Conservation (phyloP, 2,329 filamentous ascomycete genomes). For the Arthrocladium fulminans region DNA sequence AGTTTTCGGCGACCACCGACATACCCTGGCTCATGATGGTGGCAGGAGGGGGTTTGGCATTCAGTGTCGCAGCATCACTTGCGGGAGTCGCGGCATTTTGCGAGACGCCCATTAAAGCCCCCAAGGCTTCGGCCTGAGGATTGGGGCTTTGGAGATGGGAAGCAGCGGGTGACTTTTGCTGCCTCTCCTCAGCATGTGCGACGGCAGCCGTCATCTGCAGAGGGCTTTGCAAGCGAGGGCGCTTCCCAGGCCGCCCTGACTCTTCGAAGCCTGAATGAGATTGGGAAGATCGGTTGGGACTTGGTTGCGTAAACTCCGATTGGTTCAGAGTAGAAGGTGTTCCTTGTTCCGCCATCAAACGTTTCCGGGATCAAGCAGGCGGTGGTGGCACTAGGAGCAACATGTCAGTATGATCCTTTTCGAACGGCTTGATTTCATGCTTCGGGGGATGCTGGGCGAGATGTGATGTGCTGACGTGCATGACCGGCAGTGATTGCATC, state of each 20-base stretch:
- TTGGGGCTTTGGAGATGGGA: constrained; percentile 24
- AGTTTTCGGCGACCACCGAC: constrained; percentile 39
- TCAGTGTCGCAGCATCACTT: constrained; percentile 10
- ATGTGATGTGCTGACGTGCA: background rate
- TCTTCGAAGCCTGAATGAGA: constrained; percentile 10
- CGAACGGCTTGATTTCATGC: background rate
- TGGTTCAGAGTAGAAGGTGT: background rate
- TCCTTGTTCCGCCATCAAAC: constrained; percentile 5
- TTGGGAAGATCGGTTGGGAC: background rate
- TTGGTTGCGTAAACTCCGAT: background rate
- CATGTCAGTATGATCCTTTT: background rate
- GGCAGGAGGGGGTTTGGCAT: constrained; percentile 30
- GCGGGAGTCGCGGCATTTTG: constrained; percentile 27
- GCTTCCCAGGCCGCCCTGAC: constrained; percentile 29
- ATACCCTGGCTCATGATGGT: constrained; percentile 41
- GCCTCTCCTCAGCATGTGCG: constrained; percentile 42
- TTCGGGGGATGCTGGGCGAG: background rate
- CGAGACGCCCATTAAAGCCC: constrained; percentile 27
- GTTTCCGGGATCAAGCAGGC: background rate
- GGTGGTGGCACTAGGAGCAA: background rate
- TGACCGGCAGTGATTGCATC: background rate
- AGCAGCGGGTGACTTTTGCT: constrained; percentile 23
- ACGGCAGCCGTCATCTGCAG: constrained; percentile 44
- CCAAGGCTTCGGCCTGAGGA: constrained; percentile 34
- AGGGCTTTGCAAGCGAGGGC: constrained; percentile 28